Evolutionary conservation across 495 filamentous ascomycete genomes (phyloP).

Genomic region (Penicillium alfredii): DNA sequence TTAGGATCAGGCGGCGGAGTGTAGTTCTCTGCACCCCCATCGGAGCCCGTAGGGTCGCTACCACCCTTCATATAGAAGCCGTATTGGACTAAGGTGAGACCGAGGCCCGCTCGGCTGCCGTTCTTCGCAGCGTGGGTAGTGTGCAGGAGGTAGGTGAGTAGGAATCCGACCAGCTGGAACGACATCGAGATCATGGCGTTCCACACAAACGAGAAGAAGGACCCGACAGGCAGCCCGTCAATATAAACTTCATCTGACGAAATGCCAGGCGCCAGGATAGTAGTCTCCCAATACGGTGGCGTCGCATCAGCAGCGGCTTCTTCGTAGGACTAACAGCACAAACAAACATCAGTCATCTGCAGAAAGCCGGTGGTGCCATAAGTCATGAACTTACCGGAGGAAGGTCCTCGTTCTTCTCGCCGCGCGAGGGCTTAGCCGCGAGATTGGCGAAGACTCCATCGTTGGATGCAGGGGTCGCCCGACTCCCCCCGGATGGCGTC

Average conservation of each 20-base stretch:
- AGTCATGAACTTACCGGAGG: slow-evolving; percentile 68
- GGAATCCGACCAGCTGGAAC: slow-evolving; percentile 95
- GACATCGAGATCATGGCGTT: slow-evolving; percentile 98
- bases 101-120: slow-evolving; percentile 87
- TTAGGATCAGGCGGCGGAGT: slow-evolving; percentile 76
- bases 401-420: slow-evolving; percentile 74
- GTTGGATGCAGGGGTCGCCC: slow-evolving; percentile 54
- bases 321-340: slow-evolving; percentile 74
- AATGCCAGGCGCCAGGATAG: slow-evolving; percentile 85
- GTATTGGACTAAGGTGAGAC: slow-evolving; percentile 93
- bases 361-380: no score
- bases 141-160: slow-evolving; percentile 95
- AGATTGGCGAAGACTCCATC: slow-evolving; percentile 98
- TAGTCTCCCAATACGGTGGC: slow-evolving; percentile 98
- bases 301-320: slow-evolving; percentile 95
- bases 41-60: slow-evolving; percentile 40
- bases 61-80: slow-evolving; percentile 86
- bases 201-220: slow-evolving; percentile 93
- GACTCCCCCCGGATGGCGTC: slow-evolving; percentile 31
- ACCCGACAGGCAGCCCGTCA: slow-evolving; percentile 92
- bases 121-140: slow-evolving; percentile 98
- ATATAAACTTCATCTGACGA: slow-evolving; percentile 90
- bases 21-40: slow-evolving; percentile 43
- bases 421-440: slow-evolving; percentile 81
- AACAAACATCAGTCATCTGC: slow-evolving; percentile 6